Conservation (phyloP, 805 yeast species). For the Wickerhamomyces pijperi region DNA sequence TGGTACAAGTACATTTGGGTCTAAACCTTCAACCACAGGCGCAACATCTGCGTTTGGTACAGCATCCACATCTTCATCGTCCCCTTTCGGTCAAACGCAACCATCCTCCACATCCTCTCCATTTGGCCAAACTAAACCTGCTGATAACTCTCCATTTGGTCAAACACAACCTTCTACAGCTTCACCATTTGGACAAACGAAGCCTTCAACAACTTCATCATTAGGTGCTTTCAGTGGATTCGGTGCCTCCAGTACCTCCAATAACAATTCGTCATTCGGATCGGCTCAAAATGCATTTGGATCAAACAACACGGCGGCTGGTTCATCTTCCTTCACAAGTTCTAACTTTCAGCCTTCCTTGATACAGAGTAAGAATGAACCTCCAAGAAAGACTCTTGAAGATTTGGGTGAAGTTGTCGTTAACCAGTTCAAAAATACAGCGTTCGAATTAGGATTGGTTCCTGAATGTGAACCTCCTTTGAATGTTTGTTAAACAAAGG, state of each 20-base stretch:
- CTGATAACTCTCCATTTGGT: conserved; percentile 12
- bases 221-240: conserved; percentile 1
- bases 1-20: conserved; percentile 9
- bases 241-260: background rate
- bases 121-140: conserved; percentile 3
- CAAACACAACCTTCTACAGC: conserved; percentile 1
- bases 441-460: conserved; percentile 48
- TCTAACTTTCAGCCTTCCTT: conserved; percentile 14
- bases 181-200: conserved; percentile 3
- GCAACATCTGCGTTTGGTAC: conserved; percentile 1
- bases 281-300: background rate
- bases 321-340: no score
- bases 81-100: background rate
- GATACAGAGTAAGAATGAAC: conserved; percentile 24
- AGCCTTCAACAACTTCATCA: background rate
- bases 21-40: background rate
- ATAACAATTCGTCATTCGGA: background rate
- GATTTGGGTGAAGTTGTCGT: conserved; percentile 33
- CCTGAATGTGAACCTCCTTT: conserved; percentile 70
- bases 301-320: conserved; percentile 4
- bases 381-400: conserved; percentile 19
- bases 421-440: conserved; percentile 33
- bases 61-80: conserved; percentile 2
- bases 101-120: conserved; percentile 1
- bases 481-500: conserved; percentile 22